Conservation (phyloP, 2,329 filamentous ascomycete species). For the Paecilomyces fulvus region DNA sequence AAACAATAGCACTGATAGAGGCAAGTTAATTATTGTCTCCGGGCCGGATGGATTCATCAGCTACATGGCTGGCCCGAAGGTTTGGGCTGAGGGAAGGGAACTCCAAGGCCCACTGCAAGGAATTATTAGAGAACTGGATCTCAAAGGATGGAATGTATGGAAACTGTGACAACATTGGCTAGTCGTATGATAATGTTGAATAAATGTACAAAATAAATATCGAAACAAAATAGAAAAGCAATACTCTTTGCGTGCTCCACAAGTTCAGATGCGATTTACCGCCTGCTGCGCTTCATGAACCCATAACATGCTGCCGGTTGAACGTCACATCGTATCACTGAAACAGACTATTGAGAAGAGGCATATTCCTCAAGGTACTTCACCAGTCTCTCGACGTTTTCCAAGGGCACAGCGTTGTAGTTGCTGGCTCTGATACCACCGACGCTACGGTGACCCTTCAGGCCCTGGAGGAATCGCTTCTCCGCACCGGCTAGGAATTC, state of each 20-base stretch:
- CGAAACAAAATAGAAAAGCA: neutral
- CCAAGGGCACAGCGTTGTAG: slow-evolving; percentile 70
- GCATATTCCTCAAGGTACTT: slow-evolving; percentile 48
- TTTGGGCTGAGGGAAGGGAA: slow-evolving; percentile 64
- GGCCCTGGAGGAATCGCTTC: slow-evolving; percentile 60
- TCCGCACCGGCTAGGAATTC: slow-evolving; percentile 67
- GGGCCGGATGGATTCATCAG: slow-evolving; percentile 86
- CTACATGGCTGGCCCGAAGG: slow-evolving; percentile 70
- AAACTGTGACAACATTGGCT: slow-evolving; percentile 40
- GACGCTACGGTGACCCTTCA: slow-evolving; percentile 83
- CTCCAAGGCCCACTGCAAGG: slow-evolving; percentile 68
- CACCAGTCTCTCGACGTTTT: slow-evolving; percentile 36
- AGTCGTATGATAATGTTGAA: neutral
- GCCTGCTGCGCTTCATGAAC: neutral
- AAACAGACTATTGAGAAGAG: slow-evolving; percentile 1
- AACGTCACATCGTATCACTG: neutral
- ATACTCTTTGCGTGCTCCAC: neutral
- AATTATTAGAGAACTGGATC: slow-evolving; percentile 52
- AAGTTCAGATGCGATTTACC: neutral
- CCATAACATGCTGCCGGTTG: neutral
- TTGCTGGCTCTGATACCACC: slow-evolving; percentile 80
- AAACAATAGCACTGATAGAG: slow-evolving; percentile 16
- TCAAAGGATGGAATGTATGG: slow-evolving; percentile 49
- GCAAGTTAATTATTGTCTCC: slow-evolving; percentile 65
- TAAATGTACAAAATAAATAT: neutral